Conservation (phyloP, 108 stramenopile genomes). For the Skeletonema costatum region DNA sequence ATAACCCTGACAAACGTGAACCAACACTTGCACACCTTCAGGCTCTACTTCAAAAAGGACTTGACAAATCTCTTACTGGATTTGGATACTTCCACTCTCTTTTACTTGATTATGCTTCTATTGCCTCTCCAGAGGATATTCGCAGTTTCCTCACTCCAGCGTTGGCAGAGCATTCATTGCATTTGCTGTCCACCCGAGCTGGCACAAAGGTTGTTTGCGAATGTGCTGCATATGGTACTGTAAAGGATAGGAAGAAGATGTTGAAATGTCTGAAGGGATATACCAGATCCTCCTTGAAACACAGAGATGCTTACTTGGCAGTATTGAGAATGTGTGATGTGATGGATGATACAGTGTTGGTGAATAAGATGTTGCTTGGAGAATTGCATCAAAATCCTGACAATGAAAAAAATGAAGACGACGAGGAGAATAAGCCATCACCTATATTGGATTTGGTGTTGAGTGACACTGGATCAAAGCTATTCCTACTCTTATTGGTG, state of each 20-base stretch:
- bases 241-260: constrained; percentile 92
- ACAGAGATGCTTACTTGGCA: constrained; percentile 92
- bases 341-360: constrained; percentile 94
- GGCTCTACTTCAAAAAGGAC: constrained; percentile 75
- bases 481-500: constrained; percentile 84
- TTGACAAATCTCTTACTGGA: constrained; percentile 82
- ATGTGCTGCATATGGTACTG: constrained; percentile 84
- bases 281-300: constrained; percentile 78
- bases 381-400: constrained; percentile 70
- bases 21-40: constrained; percentile 55
- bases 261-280: constrained; percentile 93
- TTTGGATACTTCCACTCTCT: constrained; percentile 86
- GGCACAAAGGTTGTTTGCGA: constrained; percentile 85
- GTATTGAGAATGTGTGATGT: constrained; percentile 84
- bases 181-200: constrained; percentile 83
- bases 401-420: constrained; percentile 17
- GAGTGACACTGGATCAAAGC: constrained; percentile 84
- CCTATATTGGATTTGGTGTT: constrained; percentile 78
- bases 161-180: constrained; percentile 80
- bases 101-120: constrained; percentile 70
- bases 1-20: constrained; percentile 72
- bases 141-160: constrained; percentile 65
- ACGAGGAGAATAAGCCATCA: constrained; percentile 35
- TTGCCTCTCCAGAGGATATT: constrained; percentile 64
- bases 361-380: constrained; percentile 88